Base-by-base conservation (phyloP, 805 yeast genomes). In the Torulaspora indica region DNA sequence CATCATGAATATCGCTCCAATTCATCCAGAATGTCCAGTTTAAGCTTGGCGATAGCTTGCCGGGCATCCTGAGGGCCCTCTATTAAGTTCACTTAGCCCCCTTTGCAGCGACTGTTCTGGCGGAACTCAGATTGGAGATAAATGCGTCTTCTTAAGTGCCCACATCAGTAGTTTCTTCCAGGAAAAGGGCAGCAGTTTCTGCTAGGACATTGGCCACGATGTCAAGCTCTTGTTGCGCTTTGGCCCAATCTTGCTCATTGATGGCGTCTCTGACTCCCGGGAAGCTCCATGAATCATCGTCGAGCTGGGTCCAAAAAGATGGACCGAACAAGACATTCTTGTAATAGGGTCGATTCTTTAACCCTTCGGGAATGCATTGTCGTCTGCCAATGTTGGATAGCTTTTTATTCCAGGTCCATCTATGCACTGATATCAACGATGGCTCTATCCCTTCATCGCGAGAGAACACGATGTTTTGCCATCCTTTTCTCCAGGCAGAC, bases 371-470 rank as follows among this genome's bases (percentile, higher is more conserved):
- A 5, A 69, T 59, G 8, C 82, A 57, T 50, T 85, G 75, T 14
- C 70, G 61, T 49, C 75, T 75, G 49, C 81, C 82, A 45, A 85
- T 70, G 12, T 66, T 61, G 3, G 77, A 63, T 55, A 87, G 64
- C 48, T 78, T 78, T n/a, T 78, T 73, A 63, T 90, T 90, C 86
- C 93, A 85, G 45, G 78, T 78, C 82, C 86, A 78, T 55, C 98
- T 72, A 50, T 77, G 80, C 36, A 81, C 79, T 0, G 90, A 75
- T 31, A 86, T 67, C 44, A 83, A 60, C 1, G 88, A 77, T 1
- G 95, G 89, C 59, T 90, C 95, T 3, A 79, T 56, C 2, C 84
- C 90, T 4, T 74, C 69, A 38, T 72, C 75, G 25, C 73, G 71
- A 10, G 64, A 61, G 29, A 64, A 53, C 3, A 76, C 76, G 15